A percentile compares a stretch with the other conserved stretches of the same genome.
Conservation (phyloP, 352 stramenopile species). For the Pythium monospermum region DNA sequence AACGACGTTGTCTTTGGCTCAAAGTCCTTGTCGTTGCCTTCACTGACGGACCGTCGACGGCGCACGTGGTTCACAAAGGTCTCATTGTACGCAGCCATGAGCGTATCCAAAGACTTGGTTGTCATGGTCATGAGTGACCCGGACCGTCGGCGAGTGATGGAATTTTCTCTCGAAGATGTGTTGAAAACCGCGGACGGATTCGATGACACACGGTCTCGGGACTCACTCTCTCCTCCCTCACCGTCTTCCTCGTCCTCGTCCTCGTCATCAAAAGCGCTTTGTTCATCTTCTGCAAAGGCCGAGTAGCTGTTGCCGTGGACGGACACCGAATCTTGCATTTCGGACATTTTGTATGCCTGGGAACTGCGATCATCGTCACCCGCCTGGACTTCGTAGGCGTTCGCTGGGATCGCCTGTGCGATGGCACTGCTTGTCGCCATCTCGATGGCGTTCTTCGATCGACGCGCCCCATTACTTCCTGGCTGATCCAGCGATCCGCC, state of each 20-base stretch:
- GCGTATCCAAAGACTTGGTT: constrained; percentile 62
- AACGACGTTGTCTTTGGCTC: constrained; percentile 19
- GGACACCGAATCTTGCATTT: constrained; percentile 8
- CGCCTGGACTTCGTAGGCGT: constrained; percentile 25
- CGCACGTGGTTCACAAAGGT: constrained; percentile 33
- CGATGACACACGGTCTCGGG: constrained; percentile 51
- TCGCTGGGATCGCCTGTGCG: constrained; percentile 54
- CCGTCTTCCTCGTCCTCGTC: constrained; percentile 28
- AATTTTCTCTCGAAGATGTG: constrained; percentile 27
- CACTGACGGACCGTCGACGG: constrained; percentile 51
- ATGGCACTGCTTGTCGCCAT: constrained; percentile 72
- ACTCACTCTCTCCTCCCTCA: constrained; percentile 31
- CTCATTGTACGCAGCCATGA: constrained; percentile 54
- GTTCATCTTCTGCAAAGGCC: constrained; percentile 23
- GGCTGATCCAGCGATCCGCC: not conserved
- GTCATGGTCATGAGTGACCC: constrained; percentile 59
- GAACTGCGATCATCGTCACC: constrained; percentile 20
- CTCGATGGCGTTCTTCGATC: constrained; percentile 60
- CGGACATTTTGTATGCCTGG: constrained; percentile 12
- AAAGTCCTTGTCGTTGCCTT: constrained; percentile 37
- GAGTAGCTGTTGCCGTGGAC: constrained; percentile 2
- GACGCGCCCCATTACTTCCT: not conserved
- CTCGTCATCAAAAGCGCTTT: constrained; percentile 21
- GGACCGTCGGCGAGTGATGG: constrained; percentile 37
- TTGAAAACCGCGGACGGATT: constrained; percentile 22